These are phyloP conservation scores for Aureobasidium sp. DNA, from an alignment of 2,329 filamentous ascomycete species.

Conservation along the genomic window DNA sequence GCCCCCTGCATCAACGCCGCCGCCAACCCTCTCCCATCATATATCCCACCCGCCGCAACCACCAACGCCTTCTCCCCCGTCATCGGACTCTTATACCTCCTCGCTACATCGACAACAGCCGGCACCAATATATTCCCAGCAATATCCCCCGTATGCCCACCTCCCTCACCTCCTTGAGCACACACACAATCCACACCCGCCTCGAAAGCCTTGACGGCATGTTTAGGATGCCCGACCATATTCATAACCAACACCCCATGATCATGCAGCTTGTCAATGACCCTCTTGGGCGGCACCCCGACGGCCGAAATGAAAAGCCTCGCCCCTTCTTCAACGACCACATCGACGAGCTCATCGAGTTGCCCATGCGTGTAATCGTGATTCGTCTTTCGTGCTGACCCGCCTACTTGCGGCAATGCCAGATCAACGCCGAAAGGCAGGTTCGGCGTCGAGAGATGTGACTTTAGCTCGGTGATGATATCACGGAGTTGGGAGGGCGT, in stretches of 20 bases:
- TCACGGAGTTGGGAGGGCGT: conserved; percentile 66
- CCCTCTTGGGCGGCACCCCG: conserved; percentile 68
- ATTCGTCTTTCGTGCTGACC: conserved; percentile 78
- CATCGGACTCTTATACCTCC: conserved; percentile 62
- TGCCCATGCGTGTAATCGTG: conserved; percentile 91
- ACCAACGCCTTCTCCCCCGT: conserved; percentile 68
- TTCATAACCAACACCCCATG: conserved; percentile 88
- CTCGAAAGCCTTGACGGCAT: conserved; percentile 81
- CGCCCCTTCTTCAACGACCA: conserved; percentile 78
- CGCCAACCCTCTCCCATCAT: conserved; percentile 73
- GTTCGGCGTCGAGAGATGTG: conserved; percentile 55
- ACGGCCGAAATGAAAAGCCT: conserved; percentile 81
- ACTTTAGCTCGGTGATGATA: conserved; percentile 82
- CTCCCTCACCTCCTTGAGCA: conserved; percentile 87
- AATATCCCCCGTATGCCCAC: conserved; percentile 85
- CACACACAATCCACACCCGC: conserved; percentile 86
- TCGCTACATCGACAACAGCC: conserved; percentile 76
- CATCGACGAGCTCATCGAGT: conserved; percentile 78
- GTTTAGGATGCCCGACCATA: conserved; percentile 90
- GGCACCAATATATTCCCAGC: conserved; percentile 82
- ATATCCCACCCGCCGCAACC: conserved; percentile 82
- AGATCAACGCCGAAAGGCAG: conserved; percentile 89
- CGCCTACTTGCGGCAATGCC: conserved; percentile 82
- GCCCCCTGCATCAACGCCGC: conserved; percentile 82
- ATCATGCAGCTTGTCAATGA: conserved; percentile 70